phyloP scores from a whole-genome alignment of 2,329 filamentous ascomycete genomes.

The Apiospora saccharicola region DNA sequence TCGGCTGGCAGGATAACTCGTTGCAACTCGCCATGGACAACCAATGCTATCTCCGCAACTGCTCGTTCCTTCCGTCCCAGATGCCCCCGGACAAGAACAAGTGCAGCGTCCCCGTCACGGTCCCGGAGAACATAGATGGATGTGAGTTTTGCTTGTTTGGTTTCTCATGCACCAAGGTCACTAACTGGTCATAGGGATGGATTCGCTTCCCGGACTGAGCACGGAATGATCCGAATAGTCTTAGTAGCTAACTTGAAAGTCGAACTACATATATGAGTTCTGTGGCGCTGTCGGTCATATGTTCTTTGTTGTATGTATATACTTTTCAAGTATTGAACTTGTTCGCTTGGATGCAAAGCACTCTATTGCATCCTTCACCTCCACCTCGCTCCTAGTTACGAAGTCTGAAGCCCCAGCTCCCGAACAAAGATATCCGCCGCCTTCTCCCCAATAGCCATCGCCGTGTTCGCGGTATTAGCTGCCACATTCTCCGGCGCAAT shows the following conservation, averaged over 20 bases:
- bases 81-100: constrained; percentile 39
- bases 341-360: too few species aligned
- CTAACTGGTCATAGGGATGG: too few species aligned
- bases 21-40: constrained; percentile 32
- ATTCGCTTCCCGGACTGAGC: background rate
- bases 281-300: too few species aligned
- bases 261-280: too few species aligned
- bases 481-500: constrained; percentile 43
- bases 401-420: constrained; percentile 36
- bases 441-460: constrained; percentile 54
- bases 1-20: constrained; percentile 27
- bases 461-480: constrained; percentile 55
- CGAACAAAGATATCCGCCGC: constrained; percentile 47
- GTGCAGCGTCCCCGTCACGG: constrained; percentile 38
- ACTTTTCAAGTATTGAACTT: too few species aligned
- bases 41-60: constrained; percentile 44
- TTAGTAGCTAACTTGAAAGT: too few species aligned
- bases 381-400: background rate
- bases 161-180: too few species aligned
- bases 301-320: too few species aligned
- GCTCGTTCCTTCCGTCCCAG: constrained; percentile 39
- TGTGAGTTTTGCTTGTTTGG: background rate
- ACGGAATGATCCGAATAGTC: background rate
- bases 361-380: too few species aligned
- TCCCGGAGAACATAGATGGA: constrained; percentile 36